Base-by-base conservation (phyloP, 1,284 basidiomycete genomes). In the Mycena sp. region DNA sequence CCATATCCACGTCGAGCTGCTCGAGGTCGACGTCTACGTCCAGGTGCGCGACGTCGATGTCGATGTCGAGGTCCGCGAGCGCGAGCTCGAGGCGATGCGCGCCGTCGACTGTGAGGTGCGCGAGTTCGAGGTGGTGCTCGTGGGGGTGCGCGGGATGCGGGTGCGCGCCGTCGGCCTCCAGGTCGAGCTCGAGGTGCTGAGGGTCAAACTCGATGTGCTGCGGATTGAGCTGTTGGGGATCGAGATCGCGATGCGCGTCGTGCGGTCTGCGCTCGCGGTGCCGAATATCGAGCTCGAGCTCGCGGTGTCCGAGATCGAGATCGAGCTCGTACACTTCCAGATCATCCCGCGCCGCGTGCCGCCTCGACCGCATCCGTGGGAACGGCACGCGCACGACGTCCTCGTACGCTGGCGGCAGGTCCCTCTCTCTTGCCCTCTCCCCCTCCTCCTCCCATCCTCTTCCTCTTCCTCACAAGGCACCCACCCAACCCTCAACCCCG, bases 11-110 rank as follows among this genome's bases (percentile, higher is more conserved):
- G 10, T 49, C 63, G 25, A 64, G 48, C 53, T 32, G 53, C 52
- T 63, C 65, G 37, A 67, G 38, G 45, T 56, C 38, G 17, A 59
- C 43, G 37, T 35, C 54, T 2, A 63, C 23, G 9, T 67, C 65
- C 17, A 67, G 61, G 44, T 52, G 53, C 50, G 61, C 61, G 26
- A 67, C 52, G 38, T 63, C 65, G 19, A 64, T 48, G 2, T 63
- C 65, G 11, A 66, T 61, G 50, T 65, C 55, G 41, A 65, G 38
- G 3, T 29, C 64, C 7, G 58, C 64, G 23, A 58, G 32, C 21
- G n/a, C n/a, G n/a, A n/a, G n/a, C n/a, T n/a, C n/a, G n/a, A n/a
- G n/a, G n/a, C n/a, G n/a, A n/a, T n/a, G n/a, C n/a, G n/a, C n/a
- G n/a, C n/a, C n/a, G n/a, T n/a, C n/a, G n/a, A n/a, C n/a, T n/a